Evolutionary conservation across 176 grass and related monocot genomes (phyloP), one percentile per base, ranked within the genome.

Genomic region (Hsuehochloa calcarea): DNA sequence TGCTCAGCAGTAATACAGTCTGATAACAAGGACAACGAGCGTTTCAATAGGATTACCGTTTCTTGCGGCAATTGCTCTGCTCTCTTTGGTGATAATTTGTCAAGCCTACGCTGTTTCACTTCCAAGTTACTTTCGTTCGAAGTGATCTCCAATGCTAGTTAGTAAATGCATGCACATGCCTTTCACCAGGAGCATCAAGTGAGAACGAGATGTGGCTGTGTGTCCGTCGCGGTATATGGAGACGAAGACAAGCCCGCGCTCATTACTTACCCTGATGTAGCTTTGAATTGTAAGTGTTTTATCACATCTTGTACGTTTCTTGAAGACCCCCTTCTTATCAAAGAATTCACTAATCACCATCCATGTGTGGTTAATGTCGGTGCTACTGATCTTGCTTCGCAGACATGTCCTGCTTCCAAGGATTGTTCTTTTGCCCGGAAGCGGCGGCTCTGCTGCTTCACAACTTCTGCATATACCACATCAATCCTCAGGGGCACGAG

Each of bases 351-450:
- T 3, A 49, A 23, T 54, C 17, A 1, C 39, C 9, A n/a, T 20
- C 7, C 15, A 4, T 44, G 3, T 15, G 22, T 23, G 5, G 23
- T 5, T 86, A 56, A 86, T 85, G 11, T 16, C 47, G 16, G 47
- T 63, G 38, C 26, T 59, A 16, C 12, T 60, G 63, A 58, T 38
- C 20, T 35, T 83, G 40, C 56, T 90, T 74, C 23, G 45, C 86
- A 97, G 94, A 97, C 84, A 87, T 92, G 88, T 94, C 92, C 49
- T 97, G 94, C 69, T 97, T 94, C 84, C 92, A 94, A 80, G 94
- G 90, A 84, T 87, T 97, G 79, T 76, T 97, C 49, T 92, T 97
- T 71, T 97, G 90, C 72, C 90, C 90, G 0, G 94, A 97, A 75
- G 90, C 80, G 1, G 83, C 83, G 45, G 91, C 92, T 56, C 66